Evolutionary conservation across 345 rosid genomes (phyloP).

Genomic region (Eucalyptus erythrocorys): DNA sequence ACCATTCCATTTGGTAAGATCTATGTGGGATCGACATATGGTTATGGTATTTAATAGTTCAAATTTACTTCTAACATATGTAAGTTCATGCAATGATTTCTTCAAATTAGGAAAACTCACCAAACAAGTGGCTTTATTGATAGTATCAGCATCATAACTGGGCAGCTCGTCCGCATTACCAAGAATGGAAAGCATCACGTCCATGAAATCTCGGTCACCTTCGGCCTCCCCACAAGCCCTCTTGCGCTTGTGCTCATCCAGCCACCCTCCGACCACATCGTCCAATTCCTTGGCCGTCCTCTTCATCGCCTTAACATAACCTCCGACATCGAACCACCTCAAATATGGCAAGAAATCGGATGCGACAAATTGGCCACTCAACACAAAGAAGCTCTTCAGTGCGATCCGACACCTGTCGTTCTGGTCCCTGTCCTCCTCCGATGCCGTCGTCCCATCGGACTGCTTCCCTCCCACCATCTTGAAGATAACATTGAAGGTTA

Average conservation of each 20-base stretch:
- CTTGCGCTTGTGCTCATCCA: conserved; percentile 24
- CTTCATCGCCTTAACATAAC: conserved; percentile 55
- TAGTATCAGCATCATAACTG: conserved; percentile 23
- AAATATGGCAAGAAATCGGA: conserved; percentile 51
- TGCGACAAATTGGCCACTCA: conserved; percentile 33
- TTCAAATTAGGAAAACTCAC: conserved; percentile 4
- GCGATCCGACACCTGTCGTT: conserved; percentile 24
- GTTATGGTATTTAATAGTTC: not conserved
- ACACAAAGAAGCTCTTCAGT: conserved; percentile 19
- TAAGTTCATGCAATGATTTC: not conserved
- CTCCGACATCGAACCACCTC: conserved; percentile 45
- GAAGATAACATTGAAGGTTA: conserved; percentile 4
- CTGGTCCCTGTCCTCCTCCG: conserved; percentile 2
- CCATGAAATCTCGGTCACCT: conserved; percentile 30
- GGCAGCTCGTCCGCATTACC: conserved; percentile 22
- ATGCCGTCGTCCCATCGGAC: not conserved
- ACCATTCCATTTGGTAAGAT: not conserved
- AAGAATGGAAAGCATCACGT: conserved; percentile 35
- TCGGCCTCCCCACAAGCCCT: conserved; percentile 1
- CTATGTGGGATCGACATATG: not conserved
- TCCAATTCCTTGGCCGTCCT: conserved; percentile 35
- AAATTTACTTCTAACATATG: not conserved
- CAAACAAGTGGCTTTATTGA: conserved; percentile 52
- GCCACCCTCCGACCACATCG: conserved; percentile 16
- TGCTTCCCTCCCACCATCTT: conserved; percentile 8